phyloP scores from a whole-genome alignment of 2,329 filamentous ascomycete species.

The Cercospora zeae-maydis region DNA sequence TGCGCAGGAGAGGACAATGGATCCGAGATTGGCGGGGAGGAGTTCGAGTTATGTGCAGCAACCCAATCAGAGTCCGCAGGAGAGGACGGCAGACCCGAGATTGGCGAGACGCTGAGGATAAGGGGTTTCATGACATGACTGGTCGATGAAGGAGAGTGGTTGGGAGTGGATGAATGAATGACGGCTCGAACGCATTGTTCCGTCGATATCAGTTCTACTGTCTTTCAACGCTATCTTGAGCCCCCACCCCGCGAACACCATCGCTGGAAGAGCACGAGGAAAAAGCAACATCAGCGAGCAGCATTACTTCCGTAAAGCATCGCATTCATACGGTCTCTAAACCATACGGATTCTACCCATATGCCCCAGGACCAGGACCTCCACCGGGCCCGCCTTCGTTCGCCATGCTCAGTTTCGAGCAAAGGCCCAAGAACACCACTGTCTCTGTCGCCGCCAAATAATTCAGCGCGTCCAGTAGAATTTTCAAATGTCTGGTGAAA shows the following conservation, averaged over 20 bases:
- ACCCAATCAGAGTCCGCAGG: conserved; percentile 1
- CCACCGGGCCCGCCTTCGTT: conserved; percentile 58
- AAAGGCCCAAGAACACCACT: conserved; percentile 84
- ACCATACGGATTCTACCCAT: conserved; percentile 14
- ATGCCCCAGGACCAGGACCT: conserved; percentile 24
- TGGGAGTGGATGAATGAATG: too few species aligned
- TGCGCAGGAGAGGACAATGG: not conserved
- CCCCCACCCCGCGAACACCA: not conserved
- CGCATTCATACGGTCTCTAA: not conserved
- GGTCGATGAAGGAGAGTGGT: not conserved
- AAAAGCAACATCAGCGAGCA: not conserved
- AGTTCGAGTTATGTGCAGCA: not conserved
- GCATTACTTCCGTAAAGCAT: not conserved
- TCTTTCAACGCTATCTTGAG: not conserved
- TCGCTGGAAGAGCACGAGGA: conserved; percentile 4
- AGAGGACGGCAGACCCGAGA: conserved; percentile 6
- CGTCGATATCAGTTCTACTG: not conserved
- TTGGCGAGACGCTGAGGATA: conserved; percentile 3
- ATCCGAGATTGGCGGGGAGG: not conserved
- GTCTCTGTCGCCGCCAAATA: conserved; percentile 98
- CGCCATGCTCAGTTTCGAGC: conserved; percentile 74
- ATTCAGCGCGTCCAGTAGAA: conserved; percentile 89
- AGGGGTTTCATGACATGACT: not conserved
- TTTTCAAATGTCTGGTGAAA: conserved; percentile 87
- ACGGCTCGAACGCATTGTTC: too few species aligned